Base-by-base conservation (phyloP, 1,139 yeast species). In the Yamadazyma blattariae region DNA sequence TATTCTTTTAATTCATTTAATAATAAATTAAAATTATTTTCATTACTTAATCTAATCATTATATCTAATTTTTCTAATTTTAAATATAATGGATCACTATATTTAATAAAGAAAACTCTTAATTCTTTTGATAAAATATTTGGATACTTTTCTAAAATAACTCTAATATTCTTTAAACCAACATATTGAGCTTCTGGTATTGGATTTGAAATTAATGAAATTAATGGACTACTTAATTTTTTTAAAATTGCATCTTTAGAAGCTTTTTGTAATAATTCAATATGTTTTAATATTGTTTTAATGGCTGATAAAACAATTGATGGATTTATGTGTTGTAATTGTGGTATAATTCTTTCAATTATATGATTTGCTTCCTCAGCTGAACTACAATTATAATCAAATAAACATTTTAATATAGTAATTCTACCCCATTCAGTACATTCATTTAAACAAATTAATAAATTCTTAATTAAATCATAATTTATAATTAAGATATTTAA, bases 341-440 rank as follows among this genome's bases (percentile, higher is more conserved):
- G 98, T 7, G 99, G 98, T 6, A 87, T 77, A 7, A 89, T 90
- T 44, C 97, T 73, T 55, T 90, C 97, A 44, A 94, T 77, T 37
- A 94, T 88, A 55, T 87, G 92, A 45, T 76, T 79, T 2, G 95
- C 89, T 52, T 90, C 96, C 18, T 74, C 71, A 1, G 66, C 56
- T 35, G 72, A 76, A 2, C 51, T 45, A 0, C 86, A 68, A 3
- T 75, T 61, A 56, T 83, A 92, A 33, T 84, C 90, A 8, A 88
- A 72, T 46, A 94, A 64, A 1, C 96, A 89, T 2, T 87, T 77
- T 45, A 94, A 70, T 32, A 94, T 86, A 2, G 97, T 81, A 46
- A 92, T 85, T 53, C 98, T 77, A 6, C 98, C 98, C 99, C 99
- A 94, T 64, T 94, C 99, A 1, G 97, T 90, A 62, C 97, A 92